Base-by-base conservation (phyloP, 805 yeast genomes). In the Candida manassasensis region DNA sequence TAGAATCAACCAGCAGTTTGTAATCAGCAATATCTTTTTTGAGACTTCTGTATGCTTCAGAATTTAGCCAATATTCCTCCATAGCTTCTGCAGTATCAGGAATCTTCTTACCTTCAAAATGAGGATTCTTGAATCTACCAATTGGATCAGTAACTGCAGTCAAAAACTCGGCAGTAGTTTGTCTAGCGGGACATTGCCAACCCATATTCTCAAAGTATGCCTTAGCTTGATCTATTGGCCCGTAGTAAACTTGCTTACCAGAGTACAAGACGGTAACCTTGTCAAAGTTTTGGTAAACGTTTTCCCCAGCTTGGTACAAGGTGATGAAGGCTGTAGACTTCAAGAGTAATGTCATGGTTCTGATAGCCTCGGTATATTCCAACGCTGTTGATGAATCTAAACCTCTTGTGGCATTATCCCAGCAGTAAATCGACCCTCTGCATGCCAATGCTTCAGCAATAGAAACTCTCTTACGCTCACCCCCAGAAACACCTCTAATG, bases 381-480 rank as follows among this genome's bases (percentile, higher is more conserved):
- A 57, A 48, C 10, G 62, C 62, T 6, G 62, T 57, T 13, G 62
- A 54, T 7, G 62, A 55, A 41, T 57, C 62, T 30, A 57, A 49
- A 13, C 62, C 62, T 40, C 62, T 47, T 6, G 62, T 57, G 19
- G 62, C 61, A 37, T 57, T 57, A 39, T 57, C 62, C 60, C 61
- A 57, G 38, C 57, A 55, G 45, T 57, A 54, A 15, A 57, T 35
- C 8, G 49, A 38, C 36, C 61, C 50, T 37, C 75, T 64, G 51
- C 74, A 67, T 24, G 75, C 71, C 52, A 74, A 69, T 2, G 78
- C 82, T 57, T 79, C 86, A 5, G 81, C 84, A 46, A 79, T 72
- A 4, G 84, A 78, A 25, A 79, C 84, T 62, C 86, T 74, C 60
- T 80, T 79, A 48, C 85, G 64, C 59, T 79, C 83, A 60, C 86